These are phyloP conservation scores for Cutaneotrichosporon cutaneum DNA, from an alignment of 1,284 basidiomycete species.

Conservation along the genomic window DNA sequence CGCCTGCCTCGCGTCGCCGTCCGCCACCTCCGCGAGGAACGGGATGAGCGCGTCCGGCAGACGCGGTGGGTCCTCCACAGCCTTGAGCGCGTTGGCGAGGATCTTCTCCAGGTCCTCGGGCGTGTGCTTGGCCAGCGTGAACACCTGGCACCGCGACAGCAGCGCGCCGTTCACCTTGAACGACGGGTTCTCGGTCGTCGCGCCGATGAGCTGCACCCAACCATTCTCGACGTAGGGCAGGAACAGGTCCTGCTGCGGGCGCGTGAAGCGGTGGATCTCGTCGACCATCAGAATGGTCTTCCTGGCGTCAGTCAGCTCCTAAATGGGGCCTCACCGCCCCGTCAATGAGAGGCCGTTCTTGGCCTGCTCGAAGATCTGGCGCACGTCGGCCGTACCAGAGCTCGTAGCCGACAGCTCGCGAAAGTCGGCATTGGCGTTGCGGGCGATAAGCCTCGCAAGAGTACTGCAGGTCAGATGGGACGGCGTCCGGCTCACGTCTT, in stretches of 20 bases:
- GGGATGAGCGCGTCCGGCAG: constrained; percentile 56
- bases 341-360: constrained; percentile 67
- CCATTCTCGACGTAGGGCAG: constrained; percentile 78
- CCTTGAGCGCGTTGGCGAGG: constrained; percentile 43
- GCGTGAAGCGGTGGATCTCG: constrained; percentile 84
- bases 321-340: constrained; percentile 58
- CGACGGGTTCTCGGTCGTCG: constrained; percentile 89
- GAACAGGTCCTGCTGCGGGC: constrained; percentile 79
- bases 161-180: constrained; percentile 78
- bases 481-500: constrained; percentile 41
- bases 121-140: constrained; percentile 44
- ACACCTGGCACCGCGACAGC: constrained; percentile 71
- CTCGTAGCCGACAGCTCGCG: constrained; percentile 73
- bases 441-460: constrained; percentile 46
- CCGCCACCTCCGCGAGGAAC: constrained; percentile 54
- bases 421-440: constrained; percentile 59
- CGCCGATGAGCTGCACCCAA: constrained; percentile 76
- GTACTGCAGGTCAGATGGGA: constrained; percentile 29
- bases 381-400: constrained; percentile 74
- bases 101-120: constrained; percentile 45
- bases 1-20: constrained; percentile 56
- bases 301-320: constrained; percentile 25
- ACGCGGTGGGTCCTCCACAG: constrained; percentile 43
- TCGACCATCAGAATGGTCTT: constrained; percentile 57
- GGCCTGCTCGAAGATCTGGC: constrained; percentile 76